Evolutionary conservation across 495 filamentous ascomycete genomes (phyloP), one percentile per base, ranked within the genome.

Genomic region (Aspergillus nanangensis): DNA sequence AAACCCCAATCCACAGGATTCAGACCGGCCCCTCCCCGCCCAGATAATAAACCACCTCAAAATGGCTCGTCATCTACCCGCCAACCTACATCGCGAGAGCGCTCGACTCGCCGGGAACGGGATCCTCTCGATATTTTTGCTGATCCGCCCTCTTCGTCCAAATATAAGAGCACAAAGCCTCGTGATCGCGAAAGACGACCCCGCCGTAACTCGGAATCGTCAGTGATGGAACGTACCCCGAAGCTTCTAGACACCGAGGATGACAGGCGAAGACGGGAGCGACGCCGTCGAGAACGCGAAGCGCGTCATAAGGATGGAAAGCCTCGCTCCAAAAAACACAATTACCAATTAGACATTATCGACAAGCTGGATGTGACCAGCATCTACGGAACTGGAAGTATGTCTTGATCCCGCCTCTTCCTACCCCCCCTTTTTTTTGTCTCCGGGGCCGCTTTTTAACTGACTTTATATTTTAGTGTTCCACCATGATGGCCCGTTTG

Each of bases 401-500:
- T 67, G 92, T 83, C 3, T 14, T 45, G 25, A 11, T 11, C 11
- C 11, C 25, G 25, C 25, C 11, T 29, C 25, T 29, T 29, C 25
- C 7, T 29, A n/a, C 13, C n/a, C 45, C 14, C 33, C 3, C 1
- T 9, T 37, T 47, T 40, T 14, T 57, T 50, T 17, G 13, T 14
- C 8, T 15, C 42, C 14, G 9, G 1, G 8, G 20, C n/a, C 14
- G 8, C n/a, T 39, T 52, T 13, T 48, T 60, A 17, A 60, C 24
- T 14, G 23, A 37, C 39, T 44, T n/a, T 20, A n/a, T 15, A 20
- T 3, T 44, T 15, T 48, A 96, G 92, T 97, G 61, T 96, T 99
- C 67, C 94, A 99, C 50, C 94, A 99, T 61, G 94, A 99, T 61
- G 94, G 94, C 19, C 94, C 94, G 8, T 99, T 96, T 56, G 94